Evolutionary conservation across 495 filamentous ascomycete genomes (phyloP), one percentile per base, ranked within the genome.

Genomic region (Annulohypoxylon moriforme): DNA sequence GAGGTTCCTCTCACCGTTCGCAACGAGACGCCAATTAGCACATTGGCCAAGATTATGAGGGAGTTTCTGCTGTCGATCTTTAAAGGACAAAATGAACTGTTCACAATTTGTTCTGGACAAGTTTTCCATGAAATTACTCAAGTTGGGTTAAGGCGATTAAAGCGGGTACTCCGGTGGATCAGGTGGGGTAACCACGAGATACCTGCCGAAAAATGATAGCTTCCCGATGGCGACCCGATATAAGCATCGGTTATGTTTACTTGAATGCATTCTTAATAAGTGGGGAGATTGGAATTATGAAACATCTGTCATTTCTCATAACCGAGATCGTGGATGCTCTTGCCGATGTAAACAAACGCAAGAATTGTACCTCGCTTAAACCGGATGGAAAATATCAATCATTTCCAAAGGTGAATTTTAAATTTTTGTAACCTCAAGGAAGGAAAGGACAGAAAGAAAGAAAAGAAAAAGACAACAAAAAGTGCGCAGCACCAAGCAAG

Each of bases 171-270:
- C 40, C 9, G 46, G 46, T 50, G 46, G 46, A 27, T 27, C 14
- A 27, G 46, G 46, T 50, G 46, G 46, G 46, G 46, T 50, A 50
- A 16, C 46, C 22, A 31, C 49, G 14, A 31, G 49, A 7, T 31
- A 53, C 24, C 25, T 53, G 25, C 49, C 49, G 49, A 53, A 31
- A 53, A 25, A 27, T 14, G 24, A 31, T 50, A 44, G 16, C 40
- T 44, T 44, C 16, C 40, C 46, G 49, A 31, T 53, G 31, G 49
- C 24, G 14, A 13, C 25, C 49, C 49, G 49, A 53, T 53, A 53
- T 29, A 53, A 25, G 22, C 18, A 49, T 49, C 46, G 46, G 46
- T 25, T 49, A 25, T 49, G 46, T 25, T 49, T 44, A 44, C 20
- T 3, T 44, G 4, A 44, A 44, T 44, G 20, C n/a, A 20, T 5